phyloP scores from a whole-genome alignment of 306 rosid species.

The Medicago truncatula region DNA sequence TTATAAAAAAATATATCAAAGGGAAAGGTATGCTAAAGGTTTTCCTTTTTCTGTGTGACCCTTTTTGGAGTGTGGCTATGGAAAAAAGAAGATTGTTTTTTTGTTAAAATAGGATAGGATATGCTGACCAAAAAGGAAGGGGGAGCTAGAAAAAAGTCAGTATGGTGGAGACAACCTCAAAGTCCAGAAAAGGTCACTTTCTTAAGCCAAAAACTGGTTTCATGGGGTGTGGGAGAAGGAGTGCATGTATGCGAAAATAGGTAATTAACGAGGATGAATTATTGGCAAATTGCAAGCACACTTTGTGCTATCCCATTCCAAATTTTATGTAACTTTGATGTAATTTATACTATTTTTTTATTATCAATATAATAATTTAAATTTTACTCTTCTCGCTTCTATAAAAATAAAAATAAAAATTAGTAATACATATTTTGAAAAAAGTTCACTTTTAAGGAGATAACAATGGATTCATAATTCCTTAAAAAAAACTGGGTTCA shows the following conservation, averaged over 20 bases:
- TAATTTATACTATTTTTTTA: too few species aligned
- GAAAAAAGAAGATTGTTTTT: background rate
- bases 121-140: background rate
- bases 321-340: too few species aligned
- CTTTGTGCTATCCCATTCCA: too few species aligned
- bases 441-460: too few species aligned
- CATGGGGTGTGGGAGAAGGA: background rate
- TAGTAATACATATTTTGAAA: too few species aligned
- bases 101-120: background rate
- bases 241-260: background rate
- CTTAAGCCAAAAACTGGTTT: background rate
- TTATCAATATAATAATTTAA: too few species aligned
- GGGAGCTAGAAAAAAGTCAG: background rate
- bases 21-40: background rate
- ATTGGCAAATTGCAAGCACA: too few species aligned
- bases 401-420: too few species aligned
- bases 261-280: background rate
- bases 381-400: too few species aligned
- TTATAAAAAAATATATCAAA: background rate
- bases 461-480: too few species aligned
- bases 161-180: background rate
- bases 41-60: background rate
- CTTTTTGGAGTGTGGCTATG: conserved; percentile 9
- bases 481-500: too few species aligned
- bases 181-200: background rate